Percentiles rank a stretch among this genome's conserved stretches.
Conservation (phyloP, 768 basidiomycete species). For the Sarcodon sp. region DNA sequence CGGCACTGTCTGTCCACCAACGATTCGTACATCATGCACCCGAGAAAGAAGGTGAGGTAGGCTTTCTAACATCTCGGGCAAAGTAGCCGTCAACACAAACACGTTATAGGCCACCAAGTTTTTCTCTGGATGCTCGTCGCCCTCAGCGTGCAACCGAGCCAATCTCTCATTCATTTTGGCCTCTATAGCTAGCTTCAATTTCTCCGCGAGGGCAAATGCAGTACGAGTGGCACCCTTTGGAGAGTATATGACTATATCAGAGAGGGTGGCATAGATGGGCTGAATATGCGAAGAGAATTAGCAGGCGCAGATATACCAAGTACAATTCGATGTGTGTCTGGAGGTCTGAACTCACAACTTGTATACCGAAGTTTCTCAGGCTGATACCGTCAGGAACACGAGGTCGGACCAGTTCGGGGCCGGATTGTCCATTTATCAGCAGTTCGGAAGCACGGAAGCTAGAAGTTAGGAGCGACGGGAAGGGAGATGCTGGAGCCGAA, state of each 20-base stretch:
- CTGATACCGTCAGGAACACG: constrained; percentile 74
- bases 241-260: constrained; percentile 83
- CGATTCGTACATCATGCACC: constrained; percentile 21
- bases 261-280: constrained; percentile 82
- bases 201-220: constrained; percentile 48
- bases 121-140: constrained; percentile 7
- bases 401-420: constrained; percentile 58
- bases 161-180: constrained; percentile 36
- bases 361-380: constrained; percentile 80
- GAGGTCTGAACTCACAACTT: constrained; percentile 46
- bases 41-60: constrained; percentile 43
- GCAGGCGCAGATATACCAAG: constrained; percentile 3
- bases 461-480: constrained; percentile 12
- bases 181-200: constrained; percentile 52
- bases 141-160: constrained; percentile 9
- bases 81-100: constrained; percentile 54
- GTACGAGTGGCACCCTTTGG: constrained; percentile 44
- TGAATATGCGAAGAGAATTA: constrained; percentile 13
- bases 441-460: constrained; percentile 19
- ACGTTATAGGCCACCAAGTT: constrained; percentile 54
- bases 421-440: constrained; percentile 19
- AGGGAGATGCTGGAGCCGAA: not conserved
- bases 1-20: constrained; percentile 1
- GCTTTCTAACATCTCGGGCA: constrained; percentile 27
- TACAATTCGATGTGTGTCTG: not conserved